Base-by-base conservation (phyloP, 1,139 yeast genomes). In the Suhomyces choctaworum region DNA sequence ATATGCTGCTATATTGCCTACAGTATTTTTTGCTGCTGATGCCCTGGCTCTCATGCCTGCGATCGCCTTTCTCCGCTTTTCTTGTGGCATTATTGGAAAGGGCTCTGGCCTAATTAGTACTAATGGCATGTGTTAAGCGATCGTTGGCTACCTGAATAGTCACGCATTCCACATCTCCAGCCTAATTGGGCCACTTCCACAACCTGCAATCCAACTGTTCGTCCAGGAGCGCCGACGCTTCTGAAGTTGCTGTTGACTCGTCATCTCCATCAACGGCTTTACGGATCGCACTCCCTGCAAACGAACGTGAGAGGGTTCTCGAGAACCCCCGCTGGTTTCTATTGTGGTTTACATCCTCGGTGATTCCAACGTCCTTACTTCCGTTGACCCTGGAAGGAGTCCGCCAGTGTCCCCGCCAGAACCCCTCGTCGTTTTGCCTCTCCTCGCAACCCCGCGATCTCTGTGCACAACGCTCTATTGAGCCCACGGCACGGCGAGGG, bases 41-140 rank as follows among this genome's bases (percentile, higher is more conserved):
- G 14, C 19, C 27, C 29, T 15, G 13, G 26, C 17, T 15, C 14
- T 15, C 29, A 12, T 15, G 20, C 21, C 28, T 21, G n/a, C 17
- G 20, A 12, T 27, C 23, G 20, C n/a, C 21, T 28, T 32, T 31
- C 41, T 40, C 41, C 43, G 30, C 43, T 34, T 28, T 34, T 22
- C 8, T 31, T 27, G 10, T 12, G 23, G 23, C 20, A 29, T 27
- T 12, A 19, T 14, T 17, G 25, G 15, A 11, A 9, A 28, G 23
- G 31, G 20, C 23, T 16, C 15, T 17, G 28, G 37, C 36, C 40
- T 32, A 37, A 32, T 32, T 37, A 33, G 40, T 37, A 10, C 21
- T 7, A 28, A 22, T 24, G 8, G 40, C 40, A 37, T 37, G 40
- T 37, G 40, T 24, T 37, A 30, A 37, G 34, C 40, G 37, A 37